Evolutionary conservation across 2,329 filamentous ascomycete genomes (phyloP).

Genomic region (Aschersonia sp.): DNA sequence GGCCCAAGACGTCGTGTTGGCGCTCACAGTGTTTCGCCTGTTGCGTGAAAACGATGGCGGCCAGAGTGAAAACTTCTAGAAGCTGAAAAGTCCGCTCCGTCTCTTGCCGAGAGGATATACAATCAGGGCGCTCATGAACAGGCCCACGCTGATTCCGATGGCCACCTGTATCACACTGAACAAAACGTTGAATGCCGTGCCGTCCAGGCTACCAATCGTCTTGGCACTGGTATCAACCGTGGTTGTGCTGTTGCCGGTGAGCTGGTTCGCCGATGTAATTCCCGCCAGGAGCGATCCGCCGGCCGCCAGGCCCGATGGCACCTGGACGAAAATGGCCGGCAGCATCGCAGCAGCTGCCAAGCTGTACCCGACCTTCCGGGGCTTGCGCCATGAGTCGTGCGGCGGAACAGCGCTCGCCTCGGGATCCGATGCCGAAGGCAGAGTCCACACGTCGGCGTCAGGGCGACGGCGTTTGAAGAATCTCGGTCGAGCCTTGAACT

Average conservation of each 20-base stretch:
- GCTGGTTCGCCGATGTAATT: slow-evolving; percentile 38
- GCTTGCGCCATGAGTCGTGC: slow-evolving; percentile 12
- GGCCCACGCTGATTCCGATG: slow-evolving; percentile 46
- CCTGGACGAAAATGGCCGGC: slow-evolving; percentile 68
- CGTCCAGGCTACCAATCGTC: slow-evolving; percentile 19
- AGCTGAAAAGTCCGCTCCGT: slow-evolving; percentile 41
- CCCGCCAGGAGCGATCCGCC: slow-evolving; percentile 44
- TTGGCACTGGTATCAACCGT: slow-evolving; percentile 1
- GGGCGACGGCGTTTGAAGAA: slow-evolving; percentile 16
- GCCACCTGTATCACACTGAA: slow-evolving; percentile 46
- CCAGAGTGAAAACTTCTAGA: slow-evolving; percentile 15
- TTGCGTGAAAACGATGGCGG: not conserved
- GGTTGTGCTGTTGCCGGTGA: slow-evolving; percentile 27
- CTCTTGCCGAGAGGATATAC: slow-evolving; percentile 43
- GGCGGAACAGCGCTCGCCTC: slow-evolving; percentile 15
- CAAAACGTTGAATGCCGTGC: slow-evolving; percentile 36
- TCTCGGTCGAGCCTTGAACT: slow-evolving; percentile 24
- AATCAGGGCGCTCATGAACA: slow-evolving; percentile 40
- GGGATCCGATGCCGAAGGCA: slow-evolving; percentile 15
- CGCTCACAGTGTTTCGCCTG: not conserved
- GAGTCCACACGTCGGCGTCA: slow-evolving; percentile 15
- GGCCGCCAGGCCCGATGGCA: slow-evolving; percentile 47
- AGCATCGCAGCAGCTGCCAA: slow-evolving; percentile 75
- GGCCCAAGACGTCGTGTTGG: not conserved
- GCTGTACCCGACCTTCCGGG: slow-evolving; percentile 49